Base-by-base conservation (phyloP, 2,329 filamentous ascomycete genomes). In the Alternaria novae-zelandiae region DNA sequence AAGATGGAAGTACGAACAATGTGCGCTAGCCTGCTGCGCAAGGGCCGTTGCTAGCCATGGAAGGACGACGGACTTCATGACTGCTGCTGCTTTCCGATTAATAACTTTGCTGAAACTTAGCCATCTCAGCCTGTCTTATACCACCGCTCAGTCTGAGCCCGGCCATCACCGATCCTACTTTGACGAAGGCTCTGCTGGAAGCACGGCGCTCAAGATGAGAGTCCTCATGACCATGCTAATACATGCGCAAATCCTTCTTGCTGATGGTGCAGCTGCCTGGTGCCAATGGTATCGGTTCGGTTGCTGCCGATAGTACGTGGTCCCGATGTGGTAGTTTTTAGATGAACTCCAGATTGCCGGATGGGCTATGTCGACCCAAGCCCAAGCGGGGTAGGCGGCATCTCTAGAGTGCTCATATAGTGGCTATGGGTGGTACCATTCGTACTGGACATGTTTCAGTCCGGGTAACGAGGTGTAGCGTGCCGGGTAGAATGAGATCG, bases 261-360 rank as follows among this genome's bases (percentile, higher is more conserved):
- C 44, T 23, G 44, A 46, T 23, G 44, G 44, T 46, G 44, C 44
- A 23, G 21, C 44, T 46, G 20, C 8, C 20, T 8, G 13, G 5
- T 2, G 20, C 44, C 44, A 46, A 46, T 46, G 21, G 44, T 5
- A 3, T 13, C 1, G 20, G 44, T 46, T 46, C 44, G 44, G 44
- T 46, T 46, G 44, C 21, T 21, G 21, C 44, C 20, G 20, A 46
- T 46, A 47, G n/a, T 28, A 20, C 4, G 0, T 30, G 6, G 0
- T 12, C 51, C 63, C 21, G 13, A 63, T 57, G 9, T 12, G 53
- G 36, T 41, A 54, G 25, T 49, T 4, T 44, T 54, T 65, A 62
- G 50, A 63, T 65, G 57, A 59, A 60, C 36, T 28, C 54, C 47
- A 63, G 45, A 62, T 28, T 63, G 63, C 44, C 59, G 55, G 51